Base-by-base conservation (phyloP, 1,284 basidiomycete genomes). In the Fomes fomentarius region DNA sequence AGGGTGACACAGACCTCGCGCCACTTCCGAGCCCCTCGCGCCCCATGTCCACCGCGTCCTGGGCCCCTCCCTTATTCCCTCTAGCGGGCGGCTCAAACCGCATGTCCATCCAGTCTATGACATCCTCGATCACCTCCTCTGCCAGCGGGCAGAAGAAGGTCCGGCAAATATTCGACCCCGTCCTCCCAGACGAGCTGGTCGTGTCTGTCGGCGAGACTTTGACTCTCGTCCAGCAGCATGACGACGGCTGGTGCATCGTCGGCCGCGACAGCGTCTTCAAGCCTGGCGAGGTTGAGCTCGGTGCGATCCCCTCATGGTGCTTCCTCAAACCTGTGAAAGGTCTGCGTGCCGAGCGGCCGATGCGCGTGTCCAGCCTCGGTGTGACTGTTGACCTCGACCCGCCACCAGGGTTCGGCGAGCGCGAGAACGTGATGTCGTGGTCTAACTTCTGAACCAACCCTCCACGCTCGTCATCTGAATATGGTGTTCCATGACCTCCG, bases 231-330 rank as follows among this genome's bases (percentile, higher is more conserved):
- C 80, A 83, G 58, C 55, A 56, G 2, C 86, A 84, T 62, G 85
- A 89, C 54, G 88, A 91, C 56, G 88, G 87, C 2, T 91, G 88
- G 89, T 89, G 85, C 65, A 75, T 89, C 53, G 85, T 88, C 46
- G 82, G 80, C 15, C 74, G 85, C 31, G 79, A 84, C 52, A 73
- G 72, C 58, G 64, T 78, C 43, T 74, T 78, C 69, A 75, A 74
- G 25, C 63, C 68, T 8, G 75, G 76, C 42, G 73, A 82, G 37
- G 70, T 84, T 44, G 83, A 85, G 64, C 69, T 88, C 28, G 88
- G 89, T 28, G 78, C 85, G 17, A 80, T 89, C 2, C 88, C 89
- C 4, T 80, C 84, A 5, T 91, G 88, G 86, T 83, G 80, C 64
- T 89, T 91, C 74, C 60, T 83, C 61, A 83, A 82, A 64, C 79